Evolutionary conservation across 2,329 filamentous ascomycete genomes (phyloP), one percentile per base, ranked within the genome.

Genomic region (Claviceps pazoutovae): DNA sequence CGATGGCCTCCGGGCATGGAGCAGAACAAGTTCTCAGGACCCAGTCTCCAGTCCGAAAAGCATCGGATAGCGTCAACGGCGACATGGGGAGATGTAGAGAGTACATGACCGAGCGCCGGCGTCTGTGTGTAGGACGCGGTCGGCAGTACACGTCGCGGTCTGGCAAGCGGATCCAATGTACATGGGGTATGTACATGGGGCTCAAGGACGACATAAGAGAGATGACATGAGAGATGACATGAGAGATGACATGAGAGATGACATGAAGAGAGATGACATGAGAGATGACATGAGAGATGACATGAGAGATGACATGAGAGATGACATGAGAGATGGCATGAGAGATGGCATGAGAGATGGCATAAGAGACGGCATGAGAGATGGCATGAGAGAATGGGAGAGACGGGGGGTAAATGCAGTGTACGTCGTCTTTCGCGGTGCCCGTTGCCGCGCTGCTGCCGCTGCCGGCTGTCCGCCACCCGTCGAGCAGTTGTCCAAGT

Each of bases 31-130:
- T 21, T 38, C 17, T 19, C 4, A 34, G 43, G 30, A 8, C 36
- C 30, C 34, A 36, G 42, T 30, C 16, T 34, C 49, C 36, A 46
- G 45, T 19, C 49, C 49, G 49, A 51, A 50, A 46, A 46, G 9
- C 16, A 44, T 50, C 49, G 49, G 49, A 7, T 23, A 7, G 34
- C n/a, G 39, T 45, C 19, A 23, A 50, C 34, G 21, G 14, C 7
- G 6, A 14, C 38, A 42, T n/a, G 48, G 38, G 38, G 9, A 50
- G 30, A 5, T 37, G 42, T 51, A 26, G 17, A 41, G 48, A 37
- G 26, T 50, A 50, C 49, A 34, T 34, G 49, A 43, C 43, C 9
- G 30, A 45, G 17, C 6, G 17, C 42, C 11, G 30, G 30, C 19
- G 9, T 7, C 16, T 43, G 21, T 41, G 5, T 17, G 19, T 30